phyloP scores from a whole-genome alignment of 108 stramenopile genomes.

The Aurantiochytrium sp. region DNA sequence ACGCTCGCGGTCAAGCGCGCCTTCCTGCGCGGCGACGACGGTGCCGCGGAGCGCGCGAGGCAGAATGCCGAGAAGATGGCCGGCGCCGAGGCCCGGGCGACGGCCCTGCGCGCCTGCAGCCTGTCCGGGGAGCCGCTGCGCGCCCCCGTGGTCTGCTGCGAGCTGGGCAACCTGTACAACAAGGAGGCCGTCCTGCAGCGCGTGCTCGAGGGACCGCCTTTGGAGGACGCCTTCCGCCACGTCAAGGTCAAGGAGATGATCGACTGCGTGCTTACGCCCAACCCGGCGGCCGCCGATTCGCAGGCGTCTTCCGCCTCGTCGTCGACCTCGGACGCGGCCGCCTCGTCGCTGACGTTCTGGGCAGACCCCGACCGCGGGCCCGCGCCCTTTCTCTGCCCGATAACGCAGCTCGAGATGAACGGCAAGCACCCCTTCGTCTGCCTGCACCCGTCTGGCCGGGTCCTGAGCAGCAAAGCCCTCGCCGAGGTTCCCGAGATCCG shows the following conservation, averaged over 20 bases:
- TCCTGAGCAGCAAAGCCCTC: conserved; percentile 48
- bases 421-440: conserved; percentile 45
- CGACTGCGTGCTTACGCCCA: conserved; percentile 38
- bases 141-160: conserved; percentile 53
- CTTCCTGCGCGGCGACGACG: conserved; percentile 44
- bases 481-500: conserved; percentile 33
- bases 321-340: neutral
- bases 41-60: conserved; percentile 32
- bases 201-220: conserved; percentile 43
- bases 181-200: conserved; percentile 49
- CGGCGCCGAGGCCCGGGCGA: conserved; percentile 14
- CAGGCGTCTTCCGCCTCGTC: neutral
- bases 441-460: conserved; percentile 49
- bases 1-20: conserved; percentile 57
- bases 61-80: conserved; percentile 31
- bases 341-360: neutral
- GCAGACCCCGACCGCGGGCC: conserved; percentile 19
- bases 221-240: conserved; percentile 43
- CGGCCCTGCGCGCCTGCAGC: conserved; percentile 2
- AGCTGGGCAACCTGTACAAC: conserved; percentile 59
- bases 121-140: conserved; percentile 43
- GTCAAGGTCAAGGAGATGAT: conserved; percentile 50
- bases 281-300: conserved; percentile 33
- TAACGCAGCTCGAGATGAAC: conserved; percentile 49
- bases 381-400: conserved; percentile 47